Evolutionary conservation across 2,329 filamentous ascomycete genomes (phyloP).

Genomic region (Nectriaceae sp.): DNA sequence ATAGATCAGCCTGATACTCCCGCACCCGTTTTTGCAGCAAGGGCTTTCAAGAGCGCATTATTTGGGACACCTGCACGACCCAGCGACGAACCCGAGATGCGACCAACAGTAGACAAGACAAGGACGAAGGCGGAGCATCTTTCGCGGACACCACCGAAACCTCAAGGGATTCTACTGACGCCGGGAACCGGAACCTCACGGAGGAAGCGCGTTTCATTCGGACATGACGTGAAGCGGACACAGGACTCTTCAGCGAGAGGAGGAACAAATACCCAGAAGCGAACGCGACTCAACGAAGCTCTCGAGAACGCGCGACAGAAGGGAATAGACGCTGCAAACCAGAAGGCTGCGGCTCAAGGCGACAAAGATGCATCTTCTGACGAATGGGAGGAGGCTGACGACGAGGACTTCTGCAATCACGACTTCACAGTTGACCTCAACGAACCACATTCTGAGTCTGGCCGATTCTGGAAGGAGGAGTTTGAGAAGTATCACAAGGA

Average conservation of each 20-base stretch:
- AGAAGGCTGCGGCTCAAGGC: conserved; percentile 10
- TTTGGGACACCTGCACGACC: conserved; percentile 58
- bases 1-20: conserved; percentile 65
- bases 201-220: conserved; percentile 67
- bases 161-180: conserved; percentile 62
- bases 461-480: conserved; percentile 78
- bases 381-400: conserved; percentile 53
- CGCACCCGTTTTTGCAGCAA: conserved; percentile 66
- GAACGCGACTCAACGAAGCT: conserved; percentile 47
- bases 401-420: conserved; percentile 48
- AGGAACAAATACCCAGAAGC: conserved; percentile 29
- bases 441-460: conserved; percentile 73
- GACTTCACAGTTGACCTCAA: conserved; percentile 72
- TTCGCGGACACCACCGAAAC: conserved; percentile 50
- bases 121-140: conserved; percentile 26
- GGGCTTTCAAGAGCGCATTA: conserved; percentile 64
- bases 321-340: conserved; percentile 6
- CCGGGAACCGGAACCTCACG: conserved; percentile 62
- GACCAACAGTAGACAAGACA: conserved; percentile 24
- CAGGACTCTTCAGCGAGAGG: conserved; percentile 36
- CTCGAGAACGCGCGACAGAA: conserved; percentile 39
- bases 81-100: conserved; percentile 33
- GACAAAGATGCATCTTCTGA: conserved; percentile 38
- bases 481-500: conserved; percentile 74
- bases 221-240: conserved; percentile 54